These are phyloP conservation scores for Edaphochlamys debaryana DNA, from an alignment of 139 green algal genomes.

Conservation along the genomic window DNA sequence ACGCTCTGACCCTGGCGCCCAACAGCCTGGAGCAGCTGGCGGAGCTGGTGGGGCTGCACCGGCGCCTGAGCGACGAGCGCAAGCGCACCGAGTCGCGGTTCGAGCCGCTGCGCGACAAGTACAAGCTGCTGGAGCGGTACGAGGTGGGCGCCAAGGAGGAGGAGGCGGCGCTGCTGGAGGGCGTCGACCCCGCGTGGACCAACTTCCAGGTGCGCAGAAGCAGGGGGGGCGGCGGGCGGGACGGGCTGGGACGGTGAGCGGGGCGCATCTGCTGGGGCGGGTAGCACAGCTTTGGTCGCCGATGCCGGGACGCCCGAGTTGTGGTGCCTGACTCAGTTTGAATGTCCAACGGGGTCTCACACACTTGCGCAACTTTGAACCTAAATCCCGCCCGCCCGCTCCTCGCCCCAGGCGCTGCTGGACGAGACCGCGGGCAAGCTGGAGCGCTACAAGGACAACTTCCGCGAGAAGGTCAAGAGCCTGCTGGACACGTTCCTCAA, in stretches of 20 bases:
- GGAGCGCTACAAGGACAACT: conserved; percentile 85
- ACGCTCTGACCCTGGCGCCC: conserved; percentile 21
- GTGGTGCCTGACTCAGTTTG: too few species aligned
- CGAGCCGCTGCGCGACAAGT: conserved; percentile 63
- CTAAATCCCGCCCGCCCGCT: too few species aligned
- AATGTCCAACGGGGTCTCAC: too few species aligned
- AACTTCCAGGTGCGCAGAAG: conserved; percentile 63
- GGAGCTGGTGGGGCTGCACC: conserved; percentile 76
- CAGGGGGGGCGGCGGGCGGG: too few species aligned
- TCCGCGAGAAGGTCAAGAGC: conserved; percentile 73
- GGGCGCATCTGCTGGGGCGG: too few species aligned
- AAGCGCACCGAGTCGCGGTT: conserved; percentile 65
- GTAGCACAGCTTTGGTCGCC: too few species aligned
- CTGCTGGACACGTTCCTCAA: conserved; percentile 87
- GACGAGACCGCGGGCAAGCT: conserved; percentile 68
- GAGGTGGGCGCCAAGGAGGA: conserved; percentile 73
- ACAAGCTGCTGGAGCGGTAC: conserved; percentile 76
- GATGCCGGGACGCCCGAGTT: too few species aligned
- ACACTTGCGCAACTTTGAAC: too few species aligned
- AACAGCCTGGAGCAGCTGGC: conserved; percentile 80
- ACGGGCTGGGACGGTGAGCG: too few species aligned
- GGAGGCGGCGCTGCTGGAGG: conserved; percentile 70
- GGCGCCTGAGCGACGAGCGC: conserved; percentile 64
- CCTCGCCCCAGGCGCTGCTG: conserved; percentile 62
- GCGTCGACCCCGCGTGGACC: conserved; percentile 67